A percentile compares a stretch with the other conserved stretches of the same genome.
Conservation (phyloP, 768 basidiomycete genomes). For the Auriscalpium orientale region DNA sequence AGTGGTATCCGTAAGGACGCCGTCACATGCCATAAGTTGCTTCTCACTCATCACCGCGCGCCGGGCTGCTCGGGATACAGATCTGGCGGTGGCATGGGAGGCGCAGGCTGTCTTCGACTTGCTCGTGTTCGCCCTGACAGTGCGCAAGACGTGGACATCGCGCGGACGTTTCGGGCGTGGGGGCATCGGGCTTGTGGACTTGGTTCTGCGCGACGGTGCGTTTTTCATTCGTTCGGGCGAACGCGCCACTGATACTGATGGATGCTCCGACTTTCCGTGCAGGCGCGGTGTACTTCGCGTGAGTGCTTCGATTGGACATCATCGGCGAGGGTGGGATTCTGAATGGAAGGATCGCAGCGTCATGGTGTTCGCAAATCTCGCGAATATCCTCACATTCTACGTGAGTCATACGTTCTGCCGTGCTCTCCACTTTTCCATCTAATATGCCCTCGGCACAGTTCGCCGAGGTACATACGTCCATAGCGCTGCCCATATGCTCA, state of each 20-base stretch:
- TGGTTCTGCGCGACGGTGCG: constrained; percentile 45
- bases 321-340: no score
- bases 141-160: constrained; percentile 34
- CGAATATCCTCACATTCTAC: constrained; percentile 39
- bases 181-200: constrained; percentile 29
- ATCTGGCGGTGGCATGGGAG: constrained; percentile 36
- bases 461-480: constrained; percentile 15
- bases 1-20: constrained; percentile 18
- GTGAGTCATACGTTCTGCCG: constrained; percentile 13
- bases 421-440: not conserved
- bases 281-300: constrained; percentile 55
- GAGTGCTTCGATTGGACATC: constrained; percentile 13
- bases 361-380: constrained; percentile 43
- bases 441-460: constrained; percentile 10
- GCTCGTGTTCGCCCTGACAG: constrained; percentile 38
- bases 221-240: not conserved
- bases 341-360: constrained; percentile 25
- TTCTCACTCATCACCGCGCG: not conserved
- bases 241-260: not conserved
- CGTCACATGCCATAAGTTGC: not conserved
- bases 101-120: constrained; percentile 42
- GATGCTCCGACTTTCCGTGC: not conserved
- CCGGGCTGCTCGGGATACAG: constrained; percentile 11
- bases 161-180: constrained; percentile 24
- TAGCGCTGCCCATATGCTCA: constrained; percentile 15